These are phyloP conservation scores for Deinandra increscens DNA, from an alignment of 129 eudicot species.

Conservation along the genomic window DNA sequence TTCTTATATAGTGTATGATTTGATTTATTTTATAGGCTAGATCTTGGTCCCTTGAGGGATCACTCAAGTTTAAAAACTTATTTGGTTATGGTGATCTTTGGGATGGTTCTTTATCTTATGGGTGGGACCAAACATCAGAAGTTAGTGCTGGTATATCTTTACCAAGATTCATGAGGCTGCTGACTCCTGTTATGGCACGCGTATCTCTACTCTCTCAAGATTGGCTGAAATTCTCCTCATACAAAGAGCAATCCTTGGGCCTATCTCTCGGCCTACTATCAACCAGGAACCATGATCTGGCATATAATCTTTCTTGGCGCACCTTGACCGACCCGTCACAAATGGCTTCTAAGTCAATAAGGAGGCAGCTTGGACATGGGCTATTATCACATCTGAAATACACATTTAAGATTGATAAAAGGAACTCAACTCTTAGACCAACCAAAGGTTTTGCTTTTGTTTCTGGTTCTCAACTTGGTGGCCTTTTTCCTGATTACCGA, in stretches of 20 bases:
- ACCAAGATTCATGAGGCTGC: slow-evolving; percentile 59
- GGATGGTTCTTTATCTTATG: slow-evolving; percentile 78
- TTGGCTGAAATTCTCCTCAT: slow-evolving; percentile 87
- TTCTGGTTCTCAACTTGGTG: slow-evolving; percentile 71
- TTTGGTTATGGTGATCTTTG: slow-evolving; percentile 87
- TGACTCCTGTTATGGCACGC: slow-evolving; percentile 75
- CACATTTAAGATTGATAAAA: slow-evolving; percentile 65
- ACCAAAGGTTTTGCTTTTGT: slow-evolving; percentile 83
- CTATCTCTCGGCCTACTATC: slow-evolving; percentile 72
- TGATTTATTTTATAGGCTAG: slow-evolving; percentile 61
- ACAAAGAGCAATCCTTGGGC: slow-evolving; percentile 68
- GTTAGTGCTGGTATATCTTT: slow-evolving; percentile 77
- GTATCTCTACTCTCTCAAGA: slow-evolving; percentile 75
- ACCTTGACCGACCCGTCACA: slow-evolving; percentile 80
- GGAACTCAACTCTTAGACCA: slow-evolving; percentile 83
- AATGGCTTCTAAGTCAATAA: slow-evolving; percentile 64
- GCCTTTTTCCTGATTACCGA: slow-evolving; percentile 79
- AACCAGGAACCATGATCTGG: slow-evolving; percentile 59
- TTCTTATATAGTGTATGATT: slow-evolving; percentile 5
- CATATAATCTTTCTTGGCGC: slow-evolving; percentile 80
- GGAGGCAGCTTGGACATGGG: slow-evolving; percentile 92
- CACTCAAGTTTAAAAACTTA: slow-evolving; percentile 73
- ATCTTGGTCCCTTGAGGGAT: slow-evolving; percentile 75
- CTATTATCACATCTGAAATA: slow-evolving; percentile 74
- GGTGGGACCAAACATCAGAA: slow-evolving; percentile 85